phyloP scores from a whole-genome alignment of 768 basidiomycete genomes.

The Gloeophyllum trabeum region DNA sequence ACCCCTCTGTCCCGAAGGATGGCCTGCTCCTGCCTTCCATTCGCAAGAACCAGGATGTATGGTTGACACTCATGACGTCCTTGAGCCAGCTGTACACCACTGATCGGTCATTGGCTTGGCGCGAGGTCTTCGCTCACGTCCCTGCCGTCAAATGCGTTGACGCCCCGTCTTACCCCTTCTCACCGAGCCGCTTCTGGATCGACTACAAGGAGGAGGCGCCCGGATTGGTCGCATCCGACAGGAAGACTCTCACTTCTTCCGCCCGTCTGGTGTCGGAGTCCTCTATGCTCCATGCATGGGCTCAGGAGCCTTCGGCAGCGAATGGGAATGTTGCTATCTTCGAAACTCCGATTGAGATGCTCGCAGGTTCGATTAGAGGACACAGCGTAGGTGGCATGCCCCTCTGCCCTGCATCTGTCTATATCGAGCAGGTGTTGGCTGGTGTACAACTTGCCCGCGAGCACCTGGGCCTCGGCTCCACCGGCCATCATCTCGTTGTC shows the following conservation, averaged over 20 bases:
- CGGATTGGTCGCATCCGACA: no score
- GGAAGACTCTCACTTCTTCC: not conserved
- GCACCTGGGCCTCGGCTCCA: slow-evolving; percentile 14
- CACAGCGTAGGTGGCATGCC: slow-evolving; percentile 33
- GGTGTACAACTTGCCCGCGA: slow-evolving; percentile 27
- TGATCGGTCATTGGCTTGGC: slow-evolving; percentile 36
- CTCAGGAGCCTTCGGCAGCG: slow-evolving; percentile 8
- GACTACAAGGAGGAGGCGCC: no score
- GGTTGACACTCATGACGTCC: slow-evolving; percentile 31
- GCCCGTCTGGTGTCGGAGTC: slow-evolving; percentile 11
- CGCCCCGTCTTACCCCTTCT: slow-evolving; percentile 57
- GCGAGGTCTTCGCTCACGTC: slow-evolving; percentile 27
- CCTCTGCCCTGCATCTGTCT: slow-evolving; percentile 31
- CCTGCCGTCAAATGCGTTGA: slow-evolving; percentile 22
- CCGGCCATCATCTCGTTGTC: slow-evolving; percentile 27
- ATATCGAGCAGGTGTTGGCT: slow-evolving; percentile 43
- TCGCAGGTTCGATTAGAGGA: slow-evolving; percentile 37
- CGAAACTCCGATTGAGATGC: slow-evolving; percentile 34
- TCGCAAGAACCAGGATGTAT: slow-evolving; percentile 29
- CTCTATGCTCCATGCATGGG: slow-evolving; percentile 28
- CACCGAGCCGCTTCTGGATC: slow-evolving; percentile 45
- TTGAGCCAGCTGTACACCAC: slow-evolving; percentile 39
- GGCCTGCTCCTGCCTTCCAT: slow-evolving; percentile 37
- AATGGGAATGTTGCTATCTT: slow-evolving; percentile 32
- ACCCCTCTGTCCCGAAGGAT: slow-evolving; percentile 19